These are phyloP conservation scores for Nemania diffusa DNA, from an alignment of 2,329 filamentous ascomycete species.

Conservation along the genomic window DNA sequence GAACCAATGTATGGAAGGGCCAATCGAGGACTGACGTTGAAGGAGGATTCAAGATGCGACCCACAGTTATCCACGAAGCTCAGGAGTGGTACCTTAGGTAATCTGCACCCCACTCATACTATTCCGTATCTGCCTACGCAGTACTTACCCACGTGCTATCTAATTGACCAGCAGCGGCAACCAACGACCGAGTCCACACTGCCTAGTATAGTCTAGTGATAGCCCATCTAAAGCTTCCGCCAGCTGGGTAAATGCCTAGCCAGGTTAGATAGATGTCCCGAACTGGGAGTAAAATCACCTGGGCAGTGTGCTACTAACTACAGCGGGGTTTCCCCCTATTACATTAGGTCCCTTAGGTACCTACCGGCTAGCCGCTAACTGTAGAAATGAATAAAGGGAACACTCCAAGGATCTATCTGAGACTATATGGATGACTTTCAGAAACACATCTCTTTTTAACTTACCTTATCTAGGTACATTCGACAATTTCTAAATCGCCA, in stretches of 20 bases:
- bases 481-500: not conserved
- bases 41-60: slow-evolving; percentile 19
- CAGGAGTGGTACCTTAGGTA: slow-evolving; percentile 15
- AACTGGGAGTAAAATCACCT: no score
- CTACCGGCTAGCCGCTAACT: no score
- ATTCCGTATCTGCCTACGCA: not conserved
- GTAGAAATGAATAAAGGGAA: no score
- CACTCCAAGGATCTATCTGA: not conserved
- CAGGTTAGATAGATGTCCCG: no score
- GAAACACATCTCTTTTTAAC: not conserved
- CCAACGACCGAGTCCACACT: not conserved
- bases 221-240: not conserved
- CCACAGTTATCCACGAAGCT: not conserved
- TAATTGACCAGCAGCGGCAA: not conserved
- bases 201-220: not conserved
- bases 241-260: no score
- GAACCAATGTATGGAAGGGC: not conserved
- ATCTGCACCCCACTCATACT: slow-evolving; percentile 2
- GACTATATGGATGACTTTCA: not conserved
- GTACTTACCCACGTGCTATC: slow-evolving; percentile 17
- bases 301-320: no score
- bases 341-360: no score
- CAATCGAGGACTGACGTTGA: slow-evolving; percentile 19
- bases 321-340: no score
- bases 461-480: not conserved